Conservation (phyloP, 2,329 filamentous ascomycete genomes). For the Colletotrichum musae region DNA sequence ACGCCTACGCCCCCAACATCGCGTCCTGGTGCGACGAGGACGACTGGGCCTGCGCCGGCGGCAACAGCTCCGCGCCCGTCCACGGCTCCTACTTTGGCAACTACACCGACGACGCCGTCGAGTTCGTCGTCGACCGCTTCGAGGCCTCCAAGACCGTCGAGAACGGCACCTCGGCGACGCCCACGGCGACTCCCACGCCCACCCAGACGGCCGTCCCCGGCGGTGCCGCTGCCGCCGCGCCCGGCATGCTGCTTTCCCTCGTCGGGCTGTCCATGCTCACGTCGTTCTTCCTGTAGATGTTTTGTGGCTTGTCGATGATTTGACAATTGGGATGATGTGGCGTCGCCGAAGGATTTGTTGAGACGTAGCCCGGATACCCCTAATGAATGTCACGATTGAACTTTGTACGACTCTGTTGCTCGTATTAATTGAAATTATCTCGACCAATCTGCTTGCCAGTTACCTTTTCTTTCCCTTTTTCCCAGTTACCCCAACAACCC, state of each 20-base stretch:
- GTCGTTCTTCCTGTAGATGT: conserved; percentile 23
- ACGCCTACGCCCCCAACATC: conserved; percentile 53
- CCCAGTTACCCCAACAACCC: too few species aligned
- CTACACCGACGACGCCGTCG: conserved; percentile 52
- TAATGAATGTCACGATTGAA: not conserved
- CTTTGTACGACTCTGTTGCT: too few species aligned
- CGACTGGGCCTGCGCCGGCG: conserved; percentile 57
- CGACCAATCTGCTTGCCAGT: too few species aligned
- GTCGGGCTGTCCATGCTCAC: conserved; percentile 20
- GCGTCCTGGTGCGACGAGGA: conserved; percentile 59
- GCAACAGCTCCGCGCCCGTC: conserved; percentile 44
- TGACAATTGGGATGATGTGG: not conserved
- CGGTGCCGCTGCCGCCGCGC: not conserved
- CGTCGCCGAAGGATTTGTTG: not conserved
- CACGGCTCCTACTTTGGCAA: conserved; percentile 54
- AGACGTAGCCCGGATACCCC: not conserved
- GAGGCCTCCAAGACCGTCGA: conserved; percentile 39
- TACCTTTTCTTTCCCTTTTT: too few species aligned
- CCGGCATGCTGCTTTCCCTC: conserved; percentile 19
- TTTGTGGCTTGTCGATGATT: conserved; percentile 32
- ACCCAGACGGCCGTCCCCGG: conserved; percentile 6
- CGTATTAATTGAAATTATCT: too few species aligned
- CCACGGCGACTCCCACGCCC: conserved; percentile 11
- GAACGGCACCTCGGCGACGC: conserved; percentile 14
- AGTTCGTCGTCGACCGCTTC: conserved; percentile 54